These are phyloP conservation scores for Pichia heedii DNA, from an alignment of 805 yeast species.

Conservation along the genomic window DNA sequence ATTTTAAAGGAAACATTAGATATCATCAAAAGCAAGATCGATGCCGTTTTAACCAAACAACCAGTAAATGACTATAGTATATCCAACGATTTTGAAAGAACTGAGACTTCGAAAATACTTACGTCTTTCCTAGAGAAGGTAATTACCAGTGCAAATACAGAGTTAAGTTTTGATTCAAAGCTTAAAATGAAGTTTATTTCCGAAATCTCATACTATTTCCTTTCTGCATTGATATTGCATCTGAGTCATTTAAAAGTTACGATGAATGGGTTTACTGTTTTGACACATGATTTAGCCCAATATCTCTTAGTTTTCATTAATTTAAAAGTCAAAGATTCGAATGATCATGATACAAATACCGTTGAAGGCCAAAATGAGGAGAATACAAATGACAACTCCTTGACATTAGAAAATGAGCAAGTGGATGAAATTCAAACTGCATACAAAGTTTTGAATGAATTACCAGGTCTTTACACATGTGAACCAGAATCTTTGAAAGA, in stretches of 20 bases:
- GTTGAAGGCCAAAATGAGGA: constrained; percentile 22
- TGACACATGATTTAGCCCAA: constrained; percentile 74
- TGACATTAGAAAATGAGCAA: constrained; percentile 35
- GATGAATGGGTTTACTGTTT: constrained; percentile 72
- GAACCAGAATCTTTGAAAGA: constrained; percentile 74
- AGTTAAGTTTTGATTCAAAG: constrained; percentile 15
- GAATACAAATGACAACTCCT: neutral
- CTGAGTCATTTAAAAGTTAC: constrained; percentile 68
- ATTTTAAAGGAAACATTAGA: constrained; percentile 53
- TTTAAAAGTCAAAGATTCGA: neutral
- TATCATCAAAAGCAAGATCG: constrained; percentile 42
- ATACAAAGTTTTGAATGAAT: constrained; percentile 51
- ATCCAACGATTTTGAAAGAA: constrained; percentile 40
- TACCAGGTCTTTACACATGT: constrained; percentile 77
- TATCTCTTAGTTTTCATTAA: constrained; percentile 39
- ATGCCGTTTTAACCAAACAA: constrained; percentile 50
- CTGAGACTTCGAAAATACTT: constrained; percentile 60
- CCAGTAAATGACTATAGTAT: constrained; percentile 47
- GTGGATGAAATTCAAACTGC: constrained; percentile 42
- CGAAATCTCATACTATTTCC: constrained; percentile 20
- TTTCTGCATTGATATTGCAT: constrained; percentile 56
- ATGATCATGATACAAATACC: neutral
- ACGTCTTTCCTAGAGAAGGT: constrained; percentile 38
- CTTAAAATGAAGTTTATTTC: constrained; percentile 18
- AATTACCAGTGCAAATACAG: constrained; percentile 31